phyloP scores from a whole-genome alignment of 352 stramenopile species.

The Pythium phragmitis region DNA sequence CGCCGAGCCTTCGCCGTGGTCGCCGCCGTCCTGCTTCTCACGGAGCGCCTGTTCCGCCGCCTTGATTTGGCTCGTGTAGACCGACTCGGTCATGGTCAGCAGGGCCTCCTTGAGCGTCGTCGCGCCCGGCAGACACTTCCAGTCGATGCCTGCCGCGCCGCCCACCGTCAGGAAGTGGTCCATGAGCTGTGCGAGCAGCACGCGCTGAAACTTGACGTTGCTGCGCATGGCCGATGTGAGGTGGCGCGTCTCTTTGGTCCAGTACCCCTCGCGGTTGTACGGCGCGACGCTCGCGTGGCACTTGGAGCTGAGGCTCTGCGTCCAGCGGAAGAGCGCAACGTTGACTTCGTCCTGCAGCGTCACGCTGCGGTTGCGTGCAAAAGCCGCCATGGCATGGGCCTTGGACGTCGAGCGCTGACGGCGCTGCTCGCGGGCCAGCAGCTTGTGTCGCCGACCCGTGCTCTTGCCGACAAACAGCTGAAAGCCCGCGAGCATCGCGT shows the following conservation, averaged over 20 bases:
- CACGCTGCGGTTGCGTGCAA: slow-evolving; percentile 27
- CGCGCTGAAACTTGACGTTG: slow-evolving; percentile 22
- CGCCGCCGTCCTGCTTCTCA: slow-evolving; percentile 25
- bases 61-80: slow-evolving; percentile 44
- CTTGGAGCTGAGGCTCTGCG: slow-evolving; percentile 44
- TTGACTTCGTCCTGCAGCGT: slow-evolving; percentile 48
- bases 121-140: slow-evolving; percentile 59
- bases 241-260: slow-evolving; percentile 40
- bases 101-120: slow-evolving; percentile 42
- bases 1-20: slow-evolving; percentile 6
- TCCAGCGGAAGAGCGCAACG: slow-evolving; percentile 57
- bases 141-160: slow-evolving; percentile 47
- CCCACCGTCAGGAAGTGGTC: slow-evolving; percentile 44
- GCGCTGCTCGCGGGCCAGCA: slow-evolving; percentile 13
- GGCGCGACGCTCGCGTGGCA: slow-evolving; percentile 48
- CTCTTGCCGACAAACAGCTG: slow-evolving; percentile 29
- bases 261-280: slow-evolving; percentile 47
- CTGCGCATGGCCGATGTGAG: slow-evolving; percentile 14
- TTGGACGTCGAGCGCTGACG: background rate
- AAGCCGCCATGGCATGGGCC: background rate
- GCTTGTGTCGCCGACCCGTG: slow-evolving; percentile 8
- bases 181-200: slow-evolving; percentile 53
- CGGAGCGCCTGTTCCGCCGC: slow-evolving; percentile 43
- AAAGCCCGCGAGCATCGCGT: slow-evolving; percentile 48
- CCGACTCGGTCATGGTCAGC: slow-evolving; percentile 37